Conservation (phyloP, 2,329 filamentous ascomycete genomes). For the Cercospora sp. region DNA sequence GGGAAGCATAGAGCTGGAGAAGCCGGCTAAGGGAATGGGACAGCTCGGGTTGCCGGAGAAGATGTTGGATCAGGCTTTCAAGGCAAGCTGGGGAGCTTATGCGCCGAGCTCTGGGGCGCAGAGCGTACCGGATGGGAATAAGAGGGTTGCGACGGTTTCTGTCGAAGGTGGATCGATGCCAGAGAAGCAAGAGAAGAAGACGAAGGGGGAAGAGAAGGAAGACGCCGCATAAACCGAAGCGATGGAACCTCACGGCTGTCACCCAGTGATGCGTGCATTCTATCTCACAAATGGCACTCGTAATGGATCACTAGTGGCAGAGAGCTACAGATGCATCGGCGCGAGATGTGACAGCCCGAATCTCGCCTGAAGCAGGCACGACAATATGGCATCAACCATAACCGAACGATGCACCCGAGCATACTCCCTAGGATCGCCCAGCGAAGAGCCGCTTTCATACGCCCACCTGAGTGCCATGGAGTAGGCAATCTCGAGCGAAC, state of each 20-base stretch:
- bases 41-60: neutral
- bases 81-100: conserved; percentile 33
- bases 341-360: neutral
- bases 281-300: neutral
- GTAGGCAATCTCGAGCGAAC: neutral
- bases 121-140: conserved; percentile 17
- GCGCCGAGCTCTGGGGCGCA: conserved; percentile 31
- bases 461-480: no score
- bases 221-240: neutral
- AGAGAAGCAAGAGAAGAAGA: neutral
- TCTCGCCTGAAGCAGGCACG: neutral
- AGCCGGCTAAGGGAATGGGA: neutral
- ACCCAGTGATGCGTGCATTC: neutral
- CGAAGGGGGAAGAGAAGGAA: neutral
- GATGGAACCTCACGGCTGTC: neutral
- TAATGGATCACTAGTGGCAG: neutral
- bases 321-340: neutral
- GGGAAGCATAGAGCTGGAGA: neutral
- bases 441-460: neutral
- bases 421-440: neutral
- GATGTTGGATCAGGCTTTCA: conserved; percentile 35
- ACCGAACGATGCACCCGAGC: neutral
- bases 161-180: conserved; percentile 11
- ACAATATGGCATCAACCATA: neutral
- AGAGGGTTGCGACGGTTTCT: conserved; percentile 19